phyloP scores from a whole-genome alignment of 2,329 filamentous ascomycete genomes.

The Cryoendolithus antarcticus region DNA sequence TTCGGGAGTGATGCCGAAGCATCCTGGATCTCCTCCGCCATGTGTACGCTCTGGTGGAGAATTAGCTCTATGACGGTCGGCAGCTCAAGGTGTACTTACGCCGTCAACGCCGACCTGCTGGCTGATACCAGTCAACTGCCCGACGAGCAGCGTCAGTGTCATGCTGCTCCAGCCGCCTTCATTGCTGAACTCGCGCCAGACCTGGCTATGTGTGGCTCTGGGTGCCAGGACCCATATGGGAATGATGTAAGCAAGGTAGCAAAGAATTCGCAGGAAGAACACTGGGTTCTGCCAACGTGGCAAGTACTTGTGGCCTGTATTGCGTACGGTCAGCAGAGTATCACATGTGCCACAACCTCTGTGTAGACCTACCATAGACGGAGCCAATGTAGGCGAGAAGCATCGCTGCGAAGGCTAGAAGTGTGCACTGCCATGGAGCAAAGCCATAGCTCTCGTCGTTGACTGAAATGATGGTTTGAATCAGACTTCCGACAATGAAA shows the following conservation, averaged over 20 bases:
- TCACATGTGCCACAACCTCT: slow-evolving; percentile 24
- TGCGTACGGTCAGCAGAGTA: slow-evolving; percentile 33
- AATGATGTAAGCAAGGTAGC: slow-evolving; percentile 9
- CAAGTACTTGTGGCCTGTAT: slow-evolving; percentile 10
- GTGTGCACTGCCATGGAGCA: no score
- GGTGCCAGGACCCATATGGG: slow-evolving; percentile 7
- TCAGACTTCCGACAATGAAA: slow-evolving; percentile 8
- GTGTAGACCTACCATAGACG: slow-evolving; percentile 24
- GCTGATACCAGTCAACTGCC: background rate
- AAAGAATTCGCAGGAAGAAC: slow-evolving; percentile 19
- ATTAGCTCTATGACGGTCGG: slow-evolving; percentile 7
- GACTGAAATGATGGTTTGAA: slow-evolving; percentile 19
- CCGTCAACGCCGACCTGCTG: background rate
- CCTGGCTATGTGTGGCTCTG: slow-evolving; percentile 8
- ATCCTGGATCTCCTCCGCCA: slow-evolving; percentile 9
- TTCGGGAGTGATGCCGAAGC: slow-evolving; percentile 5
- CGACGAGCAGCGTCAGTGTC: slow-evolving; percentile 3
- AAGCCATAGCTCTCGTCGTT: slow-evolving; percentile 27
- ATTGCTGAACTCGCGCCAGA: slow-evolving; percentile 7
- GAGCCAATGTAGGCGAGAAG: slow-evolving; percentile 24
- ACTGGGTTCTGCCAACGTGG: slow-evolving; percentile 24
- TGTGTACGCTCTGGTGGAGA: slow-evolving; percentile 5
- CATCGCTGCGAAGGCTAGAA: slow-evolving; percentile 24
- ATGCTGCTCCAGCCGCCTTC: slow-evolving; percentile 5
- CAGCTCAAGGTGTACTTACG: no score